Conservation (phyloP, 768 basidiomycete genomes). For the Podaxis sp. region DNA sequence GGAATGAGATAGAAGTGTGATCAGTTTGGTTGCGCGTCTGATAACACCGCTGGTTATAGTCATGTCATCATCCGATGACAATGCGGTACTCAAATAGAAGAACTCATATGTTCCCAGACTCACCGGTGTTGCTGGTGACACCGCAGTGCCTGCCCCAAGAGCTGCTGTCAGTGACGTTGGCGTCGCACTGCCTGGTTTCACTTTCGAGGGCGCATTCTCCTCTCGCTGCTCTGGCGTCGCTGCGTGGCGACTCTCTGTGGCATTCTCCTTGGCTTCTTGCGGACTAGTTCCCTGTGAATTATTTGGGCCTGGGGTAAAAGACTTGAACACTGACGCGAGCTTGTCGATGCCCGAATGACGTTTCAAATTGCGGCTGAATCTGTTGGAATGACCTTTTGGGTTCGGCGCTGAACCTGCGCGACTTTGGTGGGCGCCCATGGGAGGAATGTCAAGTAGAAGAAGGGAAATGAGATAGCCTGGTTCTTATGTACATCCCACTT, state of each 20-base stretch:
- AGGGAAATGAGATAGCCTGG: not conserved
- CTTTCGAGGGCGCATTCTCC: not conserved
- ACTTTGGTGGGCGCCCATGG: slow-evolving; percentile 34
- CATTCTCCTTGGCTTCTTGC: not conserved
- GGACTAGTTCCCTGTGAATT: not conserved
- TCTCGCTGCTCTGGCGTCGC: not conserved
- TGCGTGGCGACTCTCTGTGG: not conserved
- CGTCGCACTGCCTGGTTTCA: slow-evolving; percentile 16
- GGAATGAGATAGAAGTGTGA: slow-evolving; percentile 15
- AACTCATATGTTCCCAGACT: not conserved
- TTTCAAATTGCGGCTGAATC: slow-evolving; percentile 18
- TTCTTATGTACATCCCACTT: not conserved
- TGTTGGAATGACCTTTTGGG: slow-evolving; percentile 17
- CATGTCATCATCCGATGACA: not conserved
- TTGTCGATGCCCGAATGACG: slow-evolving; percentile 23
- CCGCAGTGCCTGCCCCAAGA: slow-evolving; percentile 5
- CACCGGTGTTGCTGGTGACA: slow-evolving; percentile 8
- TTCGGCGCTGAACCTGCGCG: slow-evolving; percentile 17
- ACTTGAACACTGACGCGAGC: slow-evolving; percentile 20
- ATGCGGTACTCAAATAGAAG: not conserved
- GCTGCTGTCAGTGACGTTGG: slow-evolving; percentile 11
- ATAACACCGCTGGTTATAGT: slow-evolving; percentile 13
- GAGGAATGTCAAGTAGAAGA: not conserved
- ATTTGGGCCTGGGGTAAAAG: not conserved
- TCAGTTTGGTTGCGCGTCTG: slow-evolving; percentile 14